Percentiles rank a stretch among this genome's conserved stretches.
phyloP scores from a whole-genome alignment of 2,329 filamentous ascomycete species.

The Pseudophaeomoniella oleicola region DNA sequence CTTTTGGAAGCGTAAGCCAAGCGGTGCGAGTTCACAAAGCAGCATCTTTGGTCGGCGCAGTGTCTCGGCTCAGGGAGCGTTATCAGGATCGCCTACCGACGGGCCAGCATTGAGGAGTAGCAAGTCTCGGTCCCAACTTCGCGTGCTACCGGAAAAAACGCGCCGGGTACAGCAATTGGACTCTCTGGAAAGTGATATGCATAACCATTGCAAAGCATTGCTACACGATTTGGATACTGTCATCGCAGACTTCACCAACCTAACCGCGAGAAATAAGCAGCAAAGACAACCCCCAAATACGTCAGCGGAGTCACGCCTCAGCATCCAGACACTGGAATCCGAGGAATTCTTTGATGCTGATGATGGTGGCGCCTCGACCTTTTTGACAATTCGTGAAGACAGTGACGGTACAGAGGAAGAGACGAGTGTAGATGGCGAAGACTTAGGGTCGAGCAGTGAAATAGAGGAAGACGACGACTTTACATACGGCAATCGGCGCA shows the following conservation, averaged over 20 bases:
- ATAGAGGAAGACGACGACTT: constrained; percentile 32
- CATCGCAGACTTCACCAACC: constrained; percentile 62
- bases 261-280: constrained; percentile 68
- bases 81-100: constrained; percentile 25
- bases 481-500: constrained; percentile 14
- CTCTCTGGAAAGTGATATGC: constrained; percentile 49
- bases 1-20: constrained; percentile 89
- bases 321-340: constrained; percentile 65
- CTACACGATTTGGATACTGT: constrained; percentile 73
- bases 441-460: constrained; percentile 47
- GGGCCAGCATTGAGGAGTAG: constrained; percentile 10
- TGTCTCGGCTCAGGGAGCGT: constrained; percentile 38
- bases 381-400: constrained; percentile 60
- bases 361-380: constrained; percentile 49
- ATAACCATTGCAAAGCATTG: constrained; percentile 73
- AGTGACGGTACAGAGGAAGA: constrained; percentile 55
- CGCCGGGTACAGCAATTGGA: constrained; percentile 22
- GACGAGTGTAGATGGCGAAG: constrained; percentile 27
- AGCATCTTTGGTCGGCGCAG: constrained; percentile 29
- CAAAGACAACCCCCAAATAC: constrained; percentile 44
- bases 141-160: constrained; percentile 12
- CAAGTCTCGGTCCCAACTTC: constrained; percentile 3
- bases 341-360: constrained; percentile 95
- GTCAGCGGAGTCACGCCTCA: constrained; percentile 43
- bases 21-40: constrained; percentile 24